Base-by-base conservation (phyloP, 805 yeast species). In the Candida suzukii region DNA sequence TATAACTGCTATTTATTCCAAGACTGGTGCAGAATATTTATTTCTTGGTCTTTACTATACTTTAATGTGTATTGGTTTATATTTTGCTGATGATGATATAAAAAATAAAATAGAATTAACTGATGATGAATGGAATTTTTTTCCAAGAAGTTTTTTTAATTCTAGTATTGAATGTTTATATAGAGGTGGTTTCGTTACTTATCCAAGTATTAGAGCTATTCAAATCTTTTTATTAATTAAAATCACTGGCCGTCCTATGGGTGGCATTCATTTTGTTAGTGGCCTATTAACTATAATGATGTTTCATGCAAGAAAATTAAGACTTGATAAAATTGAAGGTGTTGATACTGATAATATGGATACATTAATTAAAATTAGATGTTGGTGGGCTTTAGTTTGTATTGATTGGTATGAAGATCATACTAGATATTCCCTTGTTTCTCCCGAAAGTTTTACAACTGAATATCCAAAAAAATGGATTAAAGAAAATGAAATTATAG, bases 391-490 rank as follows among this genome's bases (percentile, higher is more conserved):
- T 0, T 45, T 60, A 21, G 47, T 60, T 8, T 47, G 46, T 4
- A 44, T 52, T 29, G 68, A 63, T 42, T 63, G 67, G 67, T 49
- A 48, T 31, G 65, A 63, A 34, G 54, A 53, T 26, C 46, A 46
- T 21, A 51, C 51, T 24, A 41, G 62, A 13, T 49, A 48, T 37
- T 46, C 54, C 0, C 24, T 58, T 18, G 52, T 62, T 4, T 35
- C 46, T 3, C 25, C 42, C 3, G 41, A 40, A 12, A 46, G 50
- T 17, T 60, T 56, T 38, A 37, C 52, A 1, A 55, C 58, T 4
- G 51, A 55, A 3, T 12, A 41, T 21, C 64, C 64, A 3, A 36
- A 44, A 4, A 42, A 48, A 41, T 50, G 58, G 58, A 29, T 46
- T 3, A 36, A 46, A 14, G 33, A 33, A 18, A 38, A 43, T 25